phyloP scores from a whole-genome alignment of 306 rosid genomes.

The Corylus americana region DNA sequence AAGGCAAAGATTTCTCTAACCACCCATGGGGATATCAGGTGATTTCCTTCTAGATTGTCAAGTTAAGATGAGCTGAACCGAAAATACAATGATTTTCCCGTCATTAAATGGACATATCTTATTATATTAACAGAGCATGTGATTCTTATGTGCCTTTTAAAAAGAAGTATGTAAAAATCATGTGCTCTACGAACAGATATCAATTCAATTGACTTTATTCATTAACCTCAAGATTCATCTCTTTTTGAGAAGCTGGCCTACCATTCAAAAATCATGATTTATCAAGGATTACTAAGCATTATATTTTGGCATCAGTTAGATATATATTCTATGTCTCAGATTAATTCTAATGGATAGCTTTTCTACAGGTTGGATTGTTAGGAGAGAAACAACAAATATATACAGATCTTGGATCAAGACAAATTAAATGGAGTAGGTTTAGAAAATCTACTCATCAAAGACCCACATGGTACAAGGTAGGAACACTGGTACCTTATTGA shows the following conservation, averaged over 20 bases:
- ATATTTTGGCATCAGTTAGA: no score
- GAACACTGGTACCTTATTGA: not conserved
- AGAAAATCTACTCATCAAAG: conserved; percentile 42
- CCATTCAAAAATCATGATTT: no score
- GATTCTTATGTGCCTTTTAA: no score
- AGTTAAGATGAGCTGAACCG: not conserved
- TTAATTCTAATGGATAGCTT: not conserved
- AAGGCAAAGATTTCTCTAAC: conserved; percentile 46
- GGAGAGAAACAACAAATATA: conserved; percentile 69
- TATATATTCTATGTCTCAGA: not conserved
- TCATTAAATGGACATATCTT: not conserved
- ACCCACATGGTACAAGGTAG: conserved; percentile 89
- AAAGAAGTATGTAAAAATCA: no score
- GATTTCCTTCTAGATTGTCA: conserved; percentile 17
- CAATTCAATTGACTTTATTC: no score
- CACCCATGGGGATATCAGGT: conserved; percentile 82
- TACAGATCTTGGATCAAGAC: conserved; percentile 47
- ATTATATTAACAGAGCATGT: not conserved
- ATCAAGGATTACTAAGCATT: no score
- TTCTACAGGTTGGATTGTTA: conserved; percentile 63
- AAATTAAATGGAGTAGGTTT: conserved; percentile 55
- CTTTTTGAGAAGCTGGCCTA: no score
- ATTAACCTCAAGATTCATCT: no score
- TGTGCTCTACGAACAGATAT: no score
- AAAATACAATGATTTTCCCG: not conserved